Evolutionary conservation across 2,329 filamentous ascomycete species (phyloP).

Genomic region (Phoma sp.): DNA sequence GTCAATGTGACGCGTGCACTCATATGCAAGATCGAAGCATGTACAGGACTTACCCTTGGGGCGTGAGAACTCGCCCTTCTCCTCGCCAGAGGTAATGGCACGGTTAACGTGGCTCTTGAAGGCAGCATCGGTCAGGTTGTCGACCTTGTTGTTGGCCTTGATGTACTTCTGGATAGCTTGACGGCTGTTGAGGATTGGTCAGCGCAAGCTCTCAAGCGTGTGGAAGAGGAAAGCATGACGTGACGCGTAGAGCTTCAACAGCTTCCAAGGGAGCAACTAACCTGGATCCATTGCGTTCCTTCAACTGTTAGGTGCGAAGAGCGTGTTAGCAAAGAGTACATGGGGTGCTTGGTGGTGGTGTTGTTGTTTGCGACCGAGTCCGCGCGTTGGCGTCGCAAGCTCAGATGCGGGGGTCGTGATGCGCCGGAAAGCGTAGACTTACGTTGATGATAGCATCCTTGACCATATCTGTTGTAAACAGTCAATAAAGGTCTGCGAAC

Average conservation of each 20-base stretch:
- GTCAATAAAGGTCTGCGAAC: slow-evolving; percentile 65
- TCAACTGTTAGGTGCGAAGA: slow-evolving; percentile 62
- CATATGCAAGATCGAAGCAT: not conserved
- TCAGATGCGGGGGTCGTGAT: slow-evolving; percentile 49
- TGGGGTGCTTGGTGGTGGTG: slow-evolving; percentile 22
- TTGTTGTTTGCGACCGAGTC: slow-evolving; percentile 40
- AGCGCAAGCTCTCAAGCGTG: slow-evolving; percentile 37
- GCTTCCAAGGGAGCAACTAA: slow-evolving; percentile 54
- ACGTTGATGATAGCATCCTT: slow-evolving; percentile 75
- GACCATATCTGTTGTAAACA: slow-evolving; percentile 68
- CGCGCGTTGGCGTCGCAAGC: slow-evolving; percentile 45
- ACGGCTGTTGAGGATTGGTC: slow-evolving; percentile 60
- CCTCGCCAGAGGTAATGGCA: slow-evolving; percentile 80
- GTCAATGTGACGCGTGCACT: slow-evolving; percentile 1
- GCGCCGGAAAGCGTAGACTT: slow-evolving; percentile 64
- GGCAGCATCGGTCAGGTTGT: slow-evolving; percentile 59
- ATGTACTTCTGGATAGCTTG: slow-evolving; percentile 80
- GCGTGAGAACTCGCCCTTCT: slow-evolving; percentile 85
- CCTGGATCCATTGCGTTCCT: slow-evolving; percentile 75
- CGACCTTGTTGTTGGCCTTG: slow-evolving; percentile 72
- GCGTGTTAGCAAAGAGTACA: slow-evolving; percentile 56
- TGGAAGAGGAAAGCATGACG: slow-evolving; percentile 35
- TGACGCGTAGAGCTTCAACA: slow-evolving; percentile 32
- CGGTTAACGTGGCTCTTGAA: slow-evolving; percentile 85
- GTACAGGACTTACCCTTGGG: slow-evolving; percentile 81